Conservation (phyloP, 192 early-diverging fungal genomes). For the Glomus cerebriforme region DNA sequence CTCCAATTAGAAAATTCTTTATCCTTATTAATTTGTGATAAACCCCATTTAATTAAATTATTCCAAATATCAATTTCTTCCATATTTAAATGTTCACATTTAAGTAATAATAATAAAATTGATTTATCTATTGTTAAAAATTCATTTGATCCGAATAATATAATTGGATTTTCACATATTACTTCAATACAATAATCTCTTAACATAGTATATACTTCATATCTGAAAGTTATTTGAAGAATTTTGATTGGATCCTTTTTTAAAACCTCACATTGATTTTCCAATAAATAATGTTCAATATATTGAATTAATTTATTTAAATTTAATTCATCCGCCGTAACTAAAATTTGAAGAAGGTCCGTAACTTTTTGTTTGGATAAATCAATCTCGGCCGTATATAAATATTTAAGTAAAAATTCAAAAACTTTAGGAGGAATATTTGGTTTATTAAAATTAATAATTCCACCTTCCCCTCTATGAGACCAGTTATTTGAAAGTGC, state of each 20-base stretch:
- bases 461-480: background rate
- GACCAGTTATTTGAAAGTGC: conserved; percentile 2
- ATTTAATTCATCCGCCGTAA: conserved; percentile 19
- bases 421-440: conserved; percentile 20
- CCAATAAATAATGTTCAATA: conserved; percentile 4
- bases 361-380: background rate
- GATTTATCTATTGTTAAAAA: too few relatives aligned
- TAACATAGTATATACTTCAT: background rate
- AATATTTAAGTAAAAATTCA: conserved; percentile 14
- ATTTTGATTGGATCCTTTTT: background rate
- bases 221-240: background rate
- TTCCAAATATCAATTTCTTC: too few relatives aligned
- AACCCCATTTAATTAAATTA: conserved; percentile 22
- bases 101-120: background rate
- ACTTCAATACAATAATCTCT: background rate
- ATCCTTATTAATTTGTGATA: background rate
- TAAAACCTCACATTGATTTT: background rate
- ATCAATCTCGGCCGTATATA: conserved; percentile 19
- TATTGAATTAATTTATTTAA: background rate
- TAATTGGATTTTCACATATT: conserved; percentile 7
- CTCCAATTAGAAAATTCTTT: background rate
- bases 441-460: conserved; percentile 21
- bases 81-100: conserved; percentile 7
- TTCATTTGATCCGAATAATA: conserved; percentile 9
- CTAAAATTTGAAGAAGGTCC: conserved; percentile 13